These are phyloP conservation scores for Babesia bigemina DNA, from an alignment of 169 alveolate genomes.

Conservation along the genomic window DNA sequence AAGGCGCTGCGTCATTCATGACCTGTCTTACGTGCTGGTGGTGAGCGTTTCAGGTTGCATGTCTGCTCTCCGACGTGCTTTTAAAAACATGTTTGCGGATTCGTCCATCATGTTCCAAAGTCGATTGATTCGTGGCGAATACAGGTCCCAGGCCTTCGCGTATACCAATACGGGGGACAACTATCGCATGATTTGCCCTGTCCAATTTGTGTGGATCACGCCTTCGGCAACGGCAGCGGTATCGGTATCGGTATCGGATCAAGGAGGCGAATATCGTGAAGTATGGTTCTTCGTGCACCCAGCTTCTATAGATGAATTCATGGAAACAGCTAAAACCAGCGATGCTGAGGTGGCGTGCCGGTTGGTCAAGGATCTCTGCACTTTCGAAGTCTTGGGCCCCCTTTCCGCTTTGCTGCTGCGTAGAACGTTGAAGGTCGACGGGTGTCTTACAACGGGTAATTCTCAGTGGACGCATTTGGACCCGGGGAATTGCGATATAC, in stretches of 20 bases:
- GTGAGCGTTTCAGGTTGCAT: constrained; percentile 41
- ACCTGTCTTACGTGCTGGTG: constrained; percentile 46
- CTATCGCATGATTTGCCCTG: constrained; percentile 43
- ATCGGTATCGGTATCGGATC: background rate
- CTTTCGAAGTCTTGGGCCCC: constrained; percentile 62
- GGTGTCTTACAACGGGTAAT: constrained; percentile 32
- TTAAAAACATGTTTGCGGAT: constrained; percentile 34
- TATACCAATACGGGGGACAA: constrained; percentile 15
- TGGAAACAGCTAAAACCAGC: constrained; percentile 4
- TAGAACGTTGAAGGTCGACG: constrained; percentile 35
- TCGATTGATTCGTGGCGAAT: constrained; percentile 11
- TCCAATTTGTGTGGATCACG: constrained; percentile 55
- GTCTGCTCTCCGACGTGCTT: constrained; percentile 24
- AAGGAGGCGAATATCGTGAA: constrained; percentile 13
- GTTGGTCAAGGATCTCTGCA: constrained; percentile 34
- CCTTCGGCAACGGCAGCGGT: background rate
- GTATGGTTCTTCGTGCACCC: constrained; percentile 68
- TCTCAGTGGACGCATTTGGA: constrained; percentile 35
- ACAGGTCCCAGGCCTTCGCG: constrained; percentile 33
- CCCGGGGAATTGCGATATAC: constrained; percentile 31
- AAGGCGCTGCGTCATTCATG: constrained; percentile 52
- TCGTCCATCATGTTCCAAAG: constrained; percentile 45
- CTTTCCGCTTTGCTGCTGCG: constrained; percentile 39
- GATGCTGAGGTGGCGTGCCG: background rate
- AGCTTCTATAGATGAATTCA: constrained; percentile 32